A percentile compares a stretch with the other conserved stretches of the same genome.
Evolutionary conservation across 768 basidiomycete genomes (phyloP).

Genomic region (Sarcomyxa edulis): DNA sequence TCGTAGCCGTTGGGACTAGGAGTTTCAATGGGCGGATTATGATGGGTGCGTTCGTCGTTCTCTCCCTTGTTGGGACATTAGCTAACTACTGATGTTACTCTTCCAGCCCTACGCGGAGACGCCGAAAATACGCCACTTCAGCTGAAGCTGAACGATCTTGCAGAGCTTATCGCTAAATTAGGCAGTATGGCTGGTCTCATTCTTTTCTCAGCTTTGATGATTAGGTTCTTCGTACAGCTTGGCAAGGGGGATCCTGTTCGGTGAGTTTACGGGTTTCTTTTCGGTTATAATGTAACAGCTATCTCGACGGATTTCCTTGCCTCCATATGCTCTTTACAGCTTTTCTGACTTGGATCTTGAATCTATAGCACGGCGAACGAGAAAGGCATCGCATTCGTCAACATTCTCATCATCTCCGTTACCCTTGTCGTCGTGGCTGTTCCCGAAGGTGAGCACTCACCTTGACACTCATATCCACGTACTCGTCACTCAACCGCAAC

Average conservation of each 20-base stretch:
- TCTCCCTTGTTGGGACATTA: constrained; percentile 3
- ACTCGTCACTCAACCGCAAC: neutral
- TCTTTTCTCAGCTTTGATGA: constrained; percentile 83
- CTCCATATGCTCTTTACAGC: no score
- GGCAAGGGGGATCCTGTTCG: constrained; percentile 52
- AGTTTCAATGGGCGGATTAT: constrained; percentile 97
- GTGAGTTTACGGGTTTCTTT: constrained; percentile 23
- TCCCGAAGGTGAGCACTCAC: constrained; percentile 71
- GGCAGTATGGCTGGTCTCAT: constrained; percentile 78
- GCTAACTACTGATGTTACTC: constrained; percentile 1
- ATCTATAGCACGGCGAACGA: constrained; percentile 55
- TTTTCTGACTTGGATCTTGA: neutral
- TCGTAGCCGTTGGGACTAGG: constrained; percentile 87
- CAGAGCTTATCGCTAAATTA: constrained; percentile 91
- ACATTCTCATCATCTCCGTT: constrained; percentile 92
- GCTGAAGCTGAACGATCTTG: constrained; percentile 88
- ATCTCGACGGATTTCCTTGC: constrained; percentile 1
- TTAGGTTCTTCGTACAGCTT: constrained; percentile 91
- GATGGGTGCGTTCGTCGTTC: constrained; percentile 71
- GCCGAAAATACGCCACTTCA: constrained; percentile 90
- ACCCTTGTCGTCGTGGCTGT: constrained; percentile 89
- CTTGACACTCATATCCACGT: no score
- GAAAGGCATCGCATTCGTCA: constrained; percentile 87
- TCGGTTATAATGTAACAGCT: no score
- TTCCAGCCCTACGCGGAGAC: constrained; percentile 76